Evolutionary conservation across 2,329 filamentous ascomycete genomes (phyloP), one percentile per base, ranked within the genome.

Genomic region (Claviceps quebecensis): DNA sequence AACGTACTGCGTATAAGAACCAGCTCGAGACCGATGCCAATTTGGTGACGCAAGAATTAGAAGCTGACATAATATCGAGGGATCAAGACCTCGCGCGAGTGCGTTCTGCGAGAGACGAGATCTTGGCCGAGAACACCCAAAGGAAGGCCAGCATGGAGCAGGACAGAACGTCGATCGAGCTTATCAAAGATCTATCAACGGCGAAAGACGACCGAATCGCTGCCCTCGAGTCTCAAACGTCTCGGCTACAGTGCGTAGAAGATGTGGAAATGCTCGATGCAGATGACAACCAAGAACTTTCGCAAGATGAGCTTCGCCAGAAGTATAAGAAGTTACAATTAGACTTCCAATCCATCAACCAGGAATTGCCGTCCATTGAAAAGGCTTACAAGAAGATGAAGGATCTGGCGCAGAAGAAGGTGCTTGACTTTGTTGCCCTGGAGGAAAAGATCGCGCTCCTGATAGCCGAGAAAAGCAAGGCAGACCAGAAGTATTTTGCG

Each of bases 401-500:
- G 63, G 81, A 82, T 22, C 68, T 95, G 53, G 89, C 89, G 7
- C 83, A 84, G 49, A 91, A 88, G 70, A 97, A 95, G 67, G 81
- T 95, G 37, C 77, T 84, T 60, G 89, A 95, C 55, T 81, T 86
- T 49, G 72, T 75, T 5, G 74, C 77, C 4, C 72, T 88, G 62
- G 90, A 97, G 68, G 89, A 95, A 52, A 86, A 84, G 55, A 73
- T 91, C 39, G 71, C 80, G 17, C 74, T 86, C 23, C 71, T 94
- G 19, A 80, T 80, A 41, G 87, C 88, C 0, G 89, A 98, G 68
- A 98, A 98, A 71, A 83, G 84, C 57, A 97, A 96, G 67, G 91
- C 91, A 1, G 93, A 98, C 62, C 91, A 97, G 63, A 97, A 97
- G 68, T 98, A 95, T 65, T 97, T 97, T 66, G 87, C 87, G 1